Evolutionary conservation across 2,329 filamentous ascomycete species (phyloP).

Genomic region (Fusarium sp.): DNA sequence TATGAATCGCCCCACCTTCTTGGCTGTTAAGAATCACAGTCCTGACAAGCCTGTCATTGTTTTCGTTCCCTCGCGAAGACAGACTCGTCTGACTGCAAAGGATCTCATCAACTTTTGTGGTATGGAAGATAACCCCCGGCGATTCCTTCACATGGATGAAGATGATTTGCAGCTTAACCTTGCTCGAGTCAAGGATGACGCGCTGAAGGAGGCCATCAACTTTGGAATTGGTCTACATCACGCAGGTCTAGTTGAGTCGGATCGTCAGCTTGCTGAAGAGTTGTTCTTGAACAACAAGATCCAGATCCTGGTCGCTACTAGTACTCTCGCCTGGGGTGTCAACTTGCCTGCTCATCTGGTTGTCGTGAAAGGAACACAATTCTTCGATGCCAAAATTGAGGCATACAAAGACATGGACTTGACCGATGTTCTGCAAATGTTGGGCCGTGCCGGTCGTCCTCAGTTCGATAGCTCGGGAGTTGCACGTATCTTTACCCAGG

Average conservation of each 20-base stretch:
- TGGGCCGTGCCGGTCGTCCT: conserved; percentile 92
- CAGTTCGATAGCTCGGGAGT: conserved; percentile 98
- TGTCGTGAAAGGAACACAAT: conserved; percentile 97
- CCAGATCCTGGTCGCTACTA: conserved; percentile 94
- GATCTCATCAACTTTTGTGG: conserved; percentile 97
- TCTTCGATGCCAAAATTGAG: conserved; percentile 97
- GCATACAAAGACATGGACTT: conserved; percentile 99
- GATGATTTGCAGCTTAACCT: conserved; percentile 91
- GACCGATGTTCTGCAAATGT: conserved; percentile 97
- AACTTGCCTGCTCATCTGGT: conserved; percentile 97
- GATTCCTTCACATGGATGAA: conserved; percentile 94
- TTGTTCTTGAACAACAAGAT: conserved; percentile 98
- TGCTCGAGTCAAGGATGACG: conserved; percentile 90
- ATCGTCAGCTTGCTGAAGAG: conserved; percentile 91
- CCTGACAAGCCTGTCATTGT: conserved; percentile 98
- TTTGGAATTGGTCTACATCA: conserved; percentile 98
- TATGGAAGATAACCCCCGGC: conserved; percentile 96
- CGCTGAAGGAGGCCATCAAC: conserved; percentile 90
- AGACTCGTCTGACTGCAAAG: conserved; percentile 93
- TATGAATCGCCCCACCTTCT: conserved; percentile 97
- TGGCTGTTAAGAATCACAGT: conserved; percentile 96
- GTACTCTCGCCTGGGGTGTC: conserved; percentile 97
- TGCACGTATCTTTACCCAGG: conserved; percentile 96
- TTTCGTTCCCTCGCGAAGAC: conserved; percentile 93
- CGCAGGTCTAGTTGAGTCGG: conserved; percentile 93